phyloP scores from a whole-genome alignment of 2,329 filamentous ascomycete species.

The Colletotrichum liriopes region DNA sequence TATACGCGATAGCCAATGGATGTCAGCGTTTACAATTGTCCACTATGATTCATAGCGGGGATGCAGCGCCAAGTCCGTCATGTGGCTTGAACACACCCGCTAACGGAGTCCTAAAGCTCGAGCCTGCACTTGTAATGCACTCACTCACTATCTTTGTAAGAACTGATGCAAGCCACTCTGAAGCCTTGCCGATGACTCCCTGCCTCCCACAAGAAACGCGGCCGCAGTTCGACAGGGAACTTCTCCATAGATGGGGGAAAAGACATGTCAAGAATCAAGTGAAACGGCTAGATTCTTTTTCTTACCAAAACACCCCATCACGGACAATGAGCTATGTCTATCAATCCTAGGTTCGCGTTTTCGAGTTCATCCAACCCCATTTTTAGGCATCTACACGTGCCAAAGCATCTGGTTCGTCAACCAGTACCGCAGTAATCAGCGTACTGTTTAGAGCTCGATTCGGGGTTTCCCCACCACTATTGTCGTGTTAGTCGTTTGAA shows the following conservation, averaged over 20 bases:
- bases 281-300: no score
- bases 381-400: not conserved
- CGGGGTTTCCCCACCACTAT: conserved; percentile 36
- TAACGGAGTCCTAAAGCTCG: not conserved
- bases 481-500: not conserved
- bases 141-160: not conserved
- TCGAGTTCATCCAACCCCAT: no score
- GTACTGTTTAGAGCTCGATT: conserved; percentile 35
- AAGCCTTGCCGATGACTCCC: not conserved
- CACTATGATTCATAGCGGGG: conserved; percentile 32
- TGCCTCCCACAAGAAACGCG: no score
- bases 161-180: not conserved
- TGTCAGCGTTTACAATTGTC: not conserved
- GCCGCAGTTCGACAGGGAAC: no score
- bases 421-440: conserved; percentile 40
- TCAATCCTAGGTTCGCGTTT: no score
- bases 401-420: not conserved
- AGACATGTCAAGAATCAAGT: no score
- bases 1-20: not conserved
- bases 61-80: no score
- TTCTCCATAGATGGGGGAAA: no score
- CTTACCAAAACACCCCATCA: no score
- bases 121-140: not conserved
- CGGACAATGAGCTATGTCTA: not conserved
- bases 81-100: not conserved